These are phyloP conservation scores for Miscanthus sacchariflorus DNA, from an alignment of 202 grass and related monocot species.

Conservation along the genomic window DNA sequence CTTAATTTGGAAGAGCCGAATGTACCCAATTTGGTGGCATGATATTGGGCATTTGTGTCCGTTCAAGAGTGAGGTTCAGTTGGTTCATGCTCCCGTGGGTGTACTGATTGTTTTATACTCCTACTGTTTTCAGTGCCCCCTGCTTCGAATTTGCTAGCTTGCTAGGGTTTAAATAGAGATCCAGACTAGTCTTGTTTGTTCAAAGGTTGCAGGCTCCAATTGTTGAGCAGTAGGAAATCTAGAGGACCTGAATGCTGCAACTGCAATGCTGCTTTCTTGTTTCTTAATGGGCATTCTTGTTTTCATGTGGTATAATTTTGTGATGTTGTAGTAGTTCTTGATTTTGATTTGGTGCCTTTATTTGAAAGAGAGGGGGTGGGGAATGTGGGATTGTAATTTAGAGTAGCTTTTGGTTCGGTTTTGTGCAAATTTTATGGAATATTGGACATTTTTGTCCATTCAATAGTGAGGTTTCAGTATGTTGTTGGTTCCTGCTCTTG, in stretches of 20 bases:
- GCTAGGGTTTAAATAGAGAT: neutral
- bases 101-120: neutral
- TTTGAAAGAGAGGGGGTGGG: neutral
- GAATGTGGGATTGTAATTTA: neutral
- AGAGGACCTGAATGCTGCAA: neutral
- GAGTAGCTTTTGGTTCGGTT: neutral
- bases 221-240: neutral
- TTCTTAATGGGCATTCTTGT: neutral
- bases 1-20: too few species aligned
- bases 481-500: slow-evolving; percentile 6
- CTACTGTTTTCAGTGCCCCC: neutral
- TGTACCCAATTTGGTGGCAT: too few species aligned
- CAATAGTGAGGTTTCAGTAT: neutral
- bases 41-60: too few species aligned
- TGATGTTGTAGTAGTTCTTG: too few species aligned
- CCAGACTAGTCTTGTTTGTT: neutral
- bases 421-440: neutral
- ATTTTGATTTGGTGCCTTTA: too few species aligned
- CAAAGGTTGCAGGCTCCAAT: neutral
- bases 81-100: neutral
- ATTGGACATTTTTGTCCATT: neutral
- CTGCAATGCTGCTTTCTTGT: neutral
- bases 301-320: too few species aligned
- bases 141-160: neutral
- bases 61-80: too few species aligned